phyloP scores from a whole-genome alignment of 2,329 filamentous ascomycete species.

The Pseudopyrenochaeta lycopersici region DNA sequence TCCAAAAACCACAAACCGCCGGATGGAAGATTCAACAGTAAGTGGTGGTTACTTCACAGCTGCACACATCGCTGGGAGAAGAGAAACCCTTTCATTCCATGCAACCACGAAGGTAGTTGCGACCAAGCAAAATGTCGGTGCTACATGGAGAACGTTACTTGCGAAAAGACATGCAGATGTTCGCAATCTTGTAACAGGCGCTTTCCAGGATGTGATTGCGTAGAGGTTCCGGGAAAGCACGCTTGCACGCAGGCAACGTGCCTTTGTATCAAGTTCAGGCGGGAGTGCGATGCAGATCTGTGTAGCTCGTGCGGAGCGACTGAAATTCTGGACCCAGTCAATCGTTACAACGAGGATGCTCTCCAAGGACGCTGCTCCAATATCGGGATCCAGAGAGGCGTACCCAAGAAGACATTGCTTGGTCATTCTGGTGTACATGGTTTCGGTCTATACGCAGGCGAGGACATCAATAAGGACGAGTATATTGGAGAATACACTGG shows the following conservation, averaged over 20 bases:
- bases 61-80: conserved; percentile 65
- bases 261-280: conserved; percentile 74
- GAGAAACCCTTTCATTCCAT: conserved; percentile 69
- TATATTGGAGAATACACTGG: conserved; percentile 85
- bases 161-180: conserved; percentile 78
- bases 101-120: conserved; percentile 73
- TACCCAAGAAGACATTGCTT: conserved; percentile 71
- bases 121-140: conserved; percentile 70
- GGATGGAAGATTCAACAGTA: conserved; percentile 19
- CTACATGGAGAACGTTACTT: conserved; percentile 68
- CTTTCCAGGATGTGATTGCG: conserved; percentile 55
- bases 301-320: conserved; percentile 75
- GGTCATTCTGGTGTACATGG: conserved; percentile 78
- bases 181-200: conserved; percentile 65
- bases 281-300: conserved; percentile 82
- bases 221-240: conserved; percentile 45
- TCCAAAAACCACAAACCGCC: conserved; percentile 12
- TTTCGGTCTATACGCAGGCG: conserved; percentile 77
- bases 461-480: conserved; percentile 72
- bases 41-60: conserved; percentile 39
- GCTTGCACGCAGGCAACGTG: conserved; percentile 60
- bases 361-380: conserved; percentile 73
- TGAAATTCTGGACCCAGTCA: conserved; percentile 74
- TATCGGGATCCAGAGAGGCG: conserved; percentile 73
- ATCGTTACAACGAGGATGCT: conserved; percentile 67